A percentile compares a stretch with the other conserved stretches of the same genome.
These are phyloP conservation scores for Paraglomus brasilianum DNA, from an alignment of 192 early-diverging fungal genomes.

Conservation along the genomic window DNA sequence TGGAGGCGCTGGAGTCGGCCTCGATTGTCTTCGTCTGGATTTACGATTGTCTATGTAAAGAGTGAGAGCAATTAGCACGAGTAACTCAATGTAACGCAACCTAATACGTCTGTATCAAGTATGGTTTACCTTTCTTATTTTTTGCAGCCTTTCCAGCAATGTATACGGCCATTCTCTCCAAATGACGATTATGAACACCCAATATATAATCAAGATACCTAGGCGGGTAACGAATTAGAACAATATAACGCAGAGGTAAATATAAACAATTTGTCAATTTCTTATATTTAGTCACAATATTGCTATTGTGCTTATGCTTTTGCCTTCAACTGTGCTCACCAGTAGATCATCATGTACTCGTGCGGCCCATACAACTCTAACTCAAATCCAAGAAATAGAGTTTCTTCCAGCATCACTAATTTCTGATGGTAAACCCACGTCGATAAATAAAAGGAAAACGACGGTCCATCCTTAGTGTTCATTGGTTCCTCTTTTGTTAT, in stretches of 20 bases:
- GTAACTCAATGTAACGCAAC: too few relatives aligned
- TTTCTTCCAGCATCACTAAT: slow-evolving; percentile 51
- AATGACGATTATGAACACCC: slow-evolving; percentile 29
- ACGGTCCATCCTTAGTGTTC: slow-evolving; percentile 19
- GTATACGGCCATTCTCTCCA: slow-evolving; percentile 23
- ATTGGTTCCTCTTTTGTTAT: slow-evolving; percentile 25
- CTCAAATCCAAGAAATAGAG: slow-evolving; percentile 64
- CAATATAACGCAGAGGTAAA: too few relatives aligned
- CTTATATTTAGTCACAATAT: too few relatives aligned
- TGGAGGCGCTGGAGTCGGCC: not conserved
- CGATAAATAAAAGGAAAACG: slow-evolving; percentile 54
- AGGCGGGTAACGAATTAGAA: not conserved
- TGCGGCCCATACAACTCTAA: slow-evolving; percentile 63
- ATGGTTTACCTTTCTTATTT: not conserved
- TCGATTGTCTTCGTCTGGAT: slow-evolving; percentile 6
- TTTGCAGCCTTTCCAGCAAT: not conserved
- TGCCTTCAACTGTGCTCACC: slow-evolving; percentile 44
- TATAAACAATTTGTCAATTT: too few relatives aligned
- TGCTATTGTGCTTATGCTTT: too few relatives aligned
- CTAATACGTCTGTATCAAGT: too few relatives aligned
- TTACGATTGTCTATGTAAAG: slow-evolving; percentile 5
- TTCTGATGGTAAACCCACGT: slow-evolving; percentile 67
- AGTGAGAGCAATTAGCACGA: too few relatives aligned
- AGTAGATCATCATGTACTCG: slow-evolving; percentile 64
- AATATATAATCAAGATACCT: slow-evolving; percentile 33